Base-by-base conservation (phyloP, 2,329 filamentous ascomycete genomes). In the Colletotrichum navitas region DNA sequence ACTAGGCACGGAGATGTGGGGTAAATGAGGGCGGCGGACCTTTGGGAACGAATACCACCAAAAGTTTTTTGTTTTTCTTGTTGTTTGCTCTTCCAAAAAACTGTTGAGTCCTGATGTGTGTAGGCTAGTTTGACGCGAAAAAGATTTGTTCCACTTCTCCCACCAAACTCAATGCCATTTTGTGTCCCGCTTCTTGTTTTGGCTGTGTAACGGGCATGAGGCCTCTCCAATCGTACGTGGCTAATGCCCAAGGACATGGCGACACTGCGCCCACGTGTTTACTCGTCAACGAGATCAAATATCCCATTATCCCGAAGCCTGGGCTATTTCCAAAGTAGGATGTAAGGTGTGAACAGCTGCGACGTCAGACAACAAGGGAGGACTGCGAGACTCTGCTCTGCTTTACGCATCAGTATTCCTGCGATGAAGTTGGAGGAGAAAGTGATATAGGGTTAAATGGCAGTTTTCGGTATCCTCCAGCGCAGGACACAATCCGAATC, bases 1-100 rank as follows among this genome's bases (percentile, higher is more conserved):
- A 52, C 32, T 54, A 26, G 45, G 58, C 11, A 64, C 39, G 14
- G 66, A 41, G 54, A 54, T 8, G 11, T n/a, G 36, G 60, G 47
- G 24, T 43, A 49, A 8, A 47, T 21, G 39, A 65, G 54, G 39
- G n/a, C 24, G 69, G 69, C 69, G 45, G 65, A 41, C 60, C 36
- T 59, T 55, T 55, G 59, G 69, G 60, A 52, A 69, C 49, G 60
- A 64, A 69, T 72, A 72, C 69, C 69, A 69, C 34, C 60, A 72
- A 72, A 72, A 72, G 69, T 64, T 61, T 64, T 43, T 43, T 39
- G 11, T 39, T 39, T 39, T 71, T 63, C 24, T 49, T 51, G 45
- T 12, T 63, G 6, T 72, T 69, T 63, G 52, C 41, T 71, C 54
- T 39, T 45, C 45, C 34, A 14, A 26, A 18, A 18, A 39, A 45